Base-by-base conservation (phyloP, 768 basidiomycete genomes). In the Russula virescens region DNA sequence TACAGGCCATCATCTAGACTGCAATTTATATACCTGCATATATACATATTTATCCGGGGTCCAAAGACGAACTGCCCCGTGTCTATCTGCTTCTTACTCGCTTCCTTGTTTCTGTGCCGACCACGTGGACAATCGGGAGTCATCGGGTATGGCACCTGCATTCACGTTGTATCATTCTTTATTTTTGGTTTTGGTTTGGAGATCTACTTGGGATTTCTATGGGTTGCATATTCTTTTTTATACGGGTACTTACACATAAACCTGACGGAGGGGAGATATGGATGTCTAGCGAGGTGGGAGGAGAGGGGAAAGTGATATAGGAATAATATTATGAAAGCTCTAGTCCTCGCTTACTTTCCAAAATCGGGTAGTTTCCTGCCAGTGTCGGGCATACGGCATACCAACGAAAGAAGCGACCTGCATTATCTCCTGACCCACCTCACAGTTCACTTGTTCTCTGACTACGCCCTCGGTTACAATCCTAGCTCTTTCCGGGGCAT, bases 21-120 rank as follows among this genome's bases (percentile, higher is more conserved):
- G 43, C 51, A 43, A 51, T 58, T 34, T 53, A 46, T 47, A 48
- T 63, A 53, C 46, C 21, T 28, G 35, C 51, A 48, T 53, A 38
- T 26, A 34, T n/a, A 34, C 43, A 18, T 40, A 63, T 21, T 11
- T 14, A 48, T n/a, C 4, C 25, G 34, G 28, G 40, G 18, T 3
- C 42, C 31, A 4, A 19, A 34, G 40, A 49, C 34, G n/a, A n/a
- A n/a, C 19, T 10, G 47, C 31, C 35, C 48, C 3, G 35, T 31
- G 40, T 35, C 31, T 38, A n/a, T 52, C n/a, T 45, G 11, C 38
- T 16, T 25, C 5, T 13, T 49, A 26, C 42, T 16, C 26, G 19
- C 16, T 2, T 46, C 25, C 25, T 2, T 56, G 25, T 52, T 31
- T 10, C 18, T 7, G 10, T 23, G 18, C 42, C 21, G 23, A 50